Evolutionary conservation across 2,329 filamentous ascomycete species (phyloP).

Genomic region (Penicillium sp.): DNA sequence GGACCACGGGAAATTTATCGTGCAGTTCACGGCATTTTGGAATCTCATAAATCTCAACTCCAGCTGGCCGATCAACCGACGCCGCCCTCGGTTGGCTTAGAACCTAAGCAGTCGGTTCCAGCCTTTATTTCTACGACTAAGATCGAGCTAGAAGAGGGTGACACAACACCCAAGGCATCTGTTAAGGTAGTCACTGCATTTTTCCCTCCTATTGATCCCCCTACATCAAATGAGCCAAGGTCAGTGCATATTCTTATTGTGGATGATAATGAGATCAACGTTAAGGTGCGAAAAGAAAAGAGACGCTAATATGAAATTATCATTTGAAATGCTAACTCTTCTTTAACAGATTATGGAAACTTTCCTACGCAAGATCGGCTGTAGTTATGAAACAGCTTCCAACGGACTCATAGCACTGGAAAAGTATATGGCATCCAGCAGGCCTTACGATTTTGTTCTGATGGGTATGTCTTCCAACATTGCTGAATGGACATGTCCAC

Average conservation of each 20-base stretch:
- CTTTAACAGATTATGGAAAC: slow-evolving; percentile 33
- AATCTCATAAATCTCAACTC: background rate
- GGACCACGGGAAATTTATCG: slow-evolving; percentile 28
- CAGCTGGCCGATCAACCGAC: background rate
- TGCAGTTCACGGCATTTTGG: slow-evolving; percentile 16
- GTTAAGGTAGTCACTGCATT: too few species aligned
- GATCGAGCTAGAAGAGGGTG: background rate
- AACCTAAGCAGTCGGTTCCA: background rate
- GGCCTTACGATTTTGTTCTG: slow-evolving; percentile 37
- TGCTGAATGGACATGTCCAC: background rate
- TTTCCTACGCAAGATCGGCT: slow-evolving; percentile 40
- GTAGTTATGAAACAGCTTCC: slow-evolving; percentile 36
- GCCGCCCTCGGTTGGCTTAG: too few species aligned
- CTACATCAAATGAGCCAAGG: background rate
- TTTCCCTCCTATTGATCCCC: background rate
- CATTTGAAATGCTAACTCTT: background rate
- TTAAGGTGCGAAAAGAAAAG: slow-evolving; percentile 26
- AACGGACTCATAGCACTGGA: slow-evolving; percentile 42
- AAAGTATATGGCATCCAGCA: slow-evolving; percentile 29
- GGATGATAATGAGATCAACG: slow-evolving; percentile 45
- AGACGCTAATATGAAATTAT: background rate
- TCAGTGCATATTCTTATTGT: slow-evolving; percentile 37
- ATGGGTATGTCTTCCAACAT: slow-evolving; percentile 27
- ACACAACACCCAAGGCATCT: background rate
- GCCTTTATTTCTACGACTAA: background rate